Base-by-base conservation (phyloP, 2,329 filamentous ascomycete species). In the Chaetoscypha palmicola region DNA sequence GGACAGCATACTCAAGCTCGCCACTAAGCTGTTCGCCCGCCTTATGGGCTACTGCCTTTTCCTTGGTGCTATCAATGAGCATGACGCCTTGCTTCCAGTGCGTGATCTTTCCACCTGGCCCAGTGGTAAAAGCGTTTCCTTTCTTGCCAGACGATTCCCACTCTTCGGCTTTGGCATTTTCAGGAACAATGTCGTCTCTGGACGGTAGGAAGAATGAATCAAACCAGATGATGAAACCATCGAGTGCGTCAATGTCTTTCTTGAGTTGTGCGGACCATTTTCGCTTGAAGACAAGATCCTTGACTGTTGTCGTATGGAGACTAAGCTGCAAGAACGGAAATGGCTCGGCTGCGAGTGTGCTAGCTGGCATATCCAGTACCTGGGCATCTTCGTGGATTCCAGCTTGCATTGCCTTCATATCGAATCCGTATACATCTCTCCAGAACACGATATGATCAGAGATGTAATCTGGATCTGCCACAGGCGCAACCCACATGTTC, bases 361-460 rank as follows among this genome's bases (percentile, higher is more conserved):
- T 68, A 12, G 68, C 69, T 3, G 82, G 78, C 66, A 89, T 80
- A 49, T 81, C 72, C 47, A 88, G 77, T 47, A 95, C 77, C 47
- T 90, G 73, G n/a, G 82, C 81, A 58, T 95, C 89, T 49, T 91
- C 81, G 58, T 84, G 80, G 46, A 91, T 87, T 30, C 82, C 81
- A 35, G 81, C 74, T 58, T 89, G 81, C 91, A 97, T 96, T 51
- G 85, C 79, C 56, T 77, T 80, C 86, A 96, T 95, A 61, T 94
- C 82, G 66, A 97, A 97, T 38, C 90, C 91, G 64, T 97, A 96
- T 4, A 97, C 85, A 57, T 92, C 80, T 51, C 83, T 76, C 91
- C 91, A 97, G 70, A 91, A 96, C 16, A 78, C 70, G 51, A 92
- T 76, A 63, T 85, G 81, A 45, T 92, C 86, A 14, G 77, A 72